Percentiles rank a stretch among this genome's conserved stretches.
These are phyloP conservation scores for Nematocida sp. DNA, from an alignment of 371 early-diverging fungal species.

Conservation along the genomic window DNA sequence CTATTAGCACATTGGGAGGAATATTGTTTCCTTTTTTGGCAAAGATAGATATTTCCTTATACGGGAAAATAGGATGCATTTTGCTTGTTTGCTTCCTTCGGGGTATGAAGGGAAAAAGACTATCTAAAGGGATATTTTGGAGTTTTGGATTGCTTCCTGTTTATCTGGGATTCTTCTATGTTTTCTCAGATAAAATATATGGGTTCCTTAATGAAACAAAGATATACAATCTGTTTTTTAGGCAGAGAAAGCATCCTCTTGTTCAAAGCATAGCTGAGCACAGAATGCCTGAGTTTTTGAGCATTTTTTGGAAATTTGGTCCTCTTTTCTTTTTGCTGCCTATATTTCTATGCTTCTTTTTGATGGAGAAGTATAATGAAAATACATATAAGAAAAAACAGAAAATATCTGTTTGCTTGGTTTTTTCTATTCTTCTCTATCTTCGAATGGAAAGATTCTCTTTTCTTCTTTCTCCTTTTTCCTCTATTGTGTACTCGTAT, in stretches of 20 bases:
- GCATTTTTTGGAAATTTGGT: background rate
- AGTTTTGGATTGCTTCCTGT: background rate
- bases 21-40: conserved; percentile 1
- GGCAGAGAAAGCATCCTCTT: conserved; percentile 33
- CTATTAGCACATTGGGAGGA: background rate
- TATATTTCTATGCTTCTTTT: background rate
- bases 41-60: background rate
- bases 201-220: background rate
- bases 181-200: background rate
- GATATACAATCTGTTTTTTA: conserved; percentile 40
- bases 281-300: background rate
- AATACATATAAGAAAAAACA: background rate
- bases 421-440: conserved; percentile 5
- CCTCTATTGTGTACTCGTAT: background rate
- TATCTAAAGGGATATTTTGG: background rate
- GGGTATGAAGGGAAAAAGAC: background rate
- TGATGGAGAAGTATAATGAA: background rate
- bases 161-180: too few species aligned
- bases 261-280: conserved; percentile 39
- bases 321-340: background rate
- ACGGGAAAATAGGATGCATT: background rate
- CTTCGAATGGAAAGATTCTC: conserved; percentile 48
- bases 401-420: background rate
- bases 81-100: background rate
- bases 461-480: conserved; percentile 30